phyloP scores from a whole-genome alignment of 768 basidiomycete species.

The Leccinum longicurvipes region DNA sequence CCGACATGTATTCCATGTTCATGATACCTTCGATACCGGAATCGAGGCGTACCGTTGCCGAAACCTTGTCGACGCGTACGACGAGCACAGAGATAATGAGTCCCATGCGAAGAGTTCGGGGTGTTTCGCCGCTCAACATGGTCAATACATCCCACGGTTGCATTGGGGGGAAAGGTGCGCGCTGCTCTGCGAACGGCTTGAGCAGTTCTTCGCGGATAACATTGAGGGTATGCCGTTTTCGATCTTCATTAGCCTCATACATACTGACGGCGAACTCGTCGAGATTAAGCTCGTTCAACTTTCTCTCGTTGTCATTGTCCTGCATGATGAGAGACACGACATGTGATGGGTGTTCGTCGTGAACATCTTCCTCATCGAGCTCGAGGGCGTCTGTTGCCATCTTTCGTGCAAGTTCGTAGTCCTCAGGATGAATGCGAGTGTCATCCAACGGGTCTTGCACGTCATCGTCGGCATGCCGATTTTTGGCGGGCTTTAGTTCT shows the following conservation, averaged over 20 bases:
- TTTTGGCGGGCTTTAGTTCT: conserved; percentile 59
- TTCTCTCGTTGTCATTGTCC: conserved; percentile 72
- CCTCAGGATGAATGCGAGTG: conserved; percentile 95
- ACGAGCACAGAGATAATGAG: conserved; percentile 79
- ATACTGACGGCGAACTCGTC: conserved; percentile 96
- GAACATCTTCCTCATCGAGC: conserved; percentile 95
- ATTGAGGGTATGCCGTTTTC: conserved; percentile 87
- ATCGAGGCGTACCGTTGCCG: conserved; percentile 75
- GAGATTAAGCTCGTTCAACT: conserved; percentile 86
- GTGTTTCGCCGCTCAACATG: conserved; percentile 94
- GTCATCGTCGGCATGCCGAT: conserved; percentile 59
- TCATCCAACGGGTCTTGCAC: conserved; percentile 87
- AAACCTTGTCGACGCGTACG: conserved; percentile 42
- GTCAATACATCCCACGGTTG: conserved; percentile 79
- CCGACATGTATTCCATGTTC: conserved; percentile 53
- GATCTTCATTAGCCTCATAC: conserved; percentile 75
- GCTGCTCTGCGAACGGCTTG: conserved; percentile 73
- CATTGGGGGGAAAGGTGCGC: conserved; percentile 62
- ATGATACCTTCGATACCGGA: conserved; percentile 90
- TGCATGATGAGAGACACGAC: conserved; percentile 85
- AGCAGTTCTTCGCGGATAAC: conserved; percentile 85
- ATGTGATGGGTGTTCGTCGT: conserved; percentile 87
- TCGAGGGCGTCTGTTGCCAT: conserved; percentile 98
- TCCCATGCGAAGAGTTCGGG: conserved; percentile 69
- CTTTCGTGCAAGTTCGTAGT: conserved; percentile 96